A percentile compares a stretch with the other conserved stretches of the same genome.
Evolutionary conservation across 257 asterid genomes (phyloP).

Genomic region (Salvia hispanica): DNA sequence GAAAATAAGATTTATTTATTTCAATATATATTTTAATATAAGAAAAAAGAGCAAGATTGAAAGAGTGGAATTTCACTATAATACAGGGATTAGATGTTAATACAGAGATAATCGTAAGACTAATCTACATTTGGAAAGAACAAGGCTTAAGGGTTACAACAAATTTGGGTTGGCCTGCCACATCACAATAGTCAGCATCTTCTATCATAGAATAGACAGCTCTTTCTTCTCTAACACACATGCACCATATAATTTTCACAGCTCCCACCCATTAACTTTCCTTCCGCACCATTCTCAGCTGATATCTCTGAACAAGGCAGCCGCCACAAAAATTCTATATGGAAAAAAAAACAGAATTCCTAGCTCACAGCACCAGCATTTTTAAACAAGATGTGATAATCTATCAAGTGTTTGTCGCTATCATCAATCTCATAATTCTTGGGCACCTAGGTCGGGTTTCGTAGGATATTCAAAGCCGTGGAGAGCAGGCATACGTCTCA

Average conservation of each 20-base stretch:
- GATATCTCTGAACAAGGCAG: constrained; percentile 27
- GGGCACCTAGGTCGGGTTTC: constrained; percentile 60
- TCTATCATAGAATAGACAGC: background rate
- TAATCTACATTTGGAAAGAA: constrained; percentile 39
- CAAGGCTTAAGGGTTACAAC: constrained; percentile 37
- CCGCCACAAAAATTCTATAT: constrained; percentile 16
- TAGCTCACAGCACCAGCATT: constrained; percentile 17
- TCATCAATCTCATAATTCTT: constrained; percentile 47
- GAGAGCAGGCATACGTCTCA: constrained; percentile 68
- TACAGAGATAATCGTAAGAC: constrained; percentile 8
- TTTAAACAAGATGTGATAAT: constrained; percentile 7
- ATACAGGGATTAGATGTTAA: constrained; percentile 19
- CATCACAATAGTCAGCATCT: constrained; percentile 28
- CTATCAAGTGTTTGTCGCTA: no score
- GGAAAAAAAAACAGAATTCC: constrained; percentile 15
- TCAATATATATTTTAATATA: no score
- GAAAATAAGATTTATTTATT: no score
- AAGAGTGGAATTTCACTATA: constrained; percentile 31
- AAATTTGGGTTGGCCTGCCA: constrained; percentile 28
- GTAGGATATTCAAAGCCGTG: constrained; percentile 77
- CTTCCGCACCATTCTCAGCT: constrained; percentile 22
- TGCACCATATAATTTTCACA: constrained; percentile 3
- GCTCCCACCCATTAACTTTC: constrained; percentile 14
- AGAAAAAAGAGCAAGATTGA: background rate
- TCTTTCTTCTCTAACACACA: no score